Evolutionary conservation across 2,329 filamentous ascomycete genomes (phyloP), one percentile per base, ranked within the genome.

Genomic region (Blastomyces gilchristii): DNA sequence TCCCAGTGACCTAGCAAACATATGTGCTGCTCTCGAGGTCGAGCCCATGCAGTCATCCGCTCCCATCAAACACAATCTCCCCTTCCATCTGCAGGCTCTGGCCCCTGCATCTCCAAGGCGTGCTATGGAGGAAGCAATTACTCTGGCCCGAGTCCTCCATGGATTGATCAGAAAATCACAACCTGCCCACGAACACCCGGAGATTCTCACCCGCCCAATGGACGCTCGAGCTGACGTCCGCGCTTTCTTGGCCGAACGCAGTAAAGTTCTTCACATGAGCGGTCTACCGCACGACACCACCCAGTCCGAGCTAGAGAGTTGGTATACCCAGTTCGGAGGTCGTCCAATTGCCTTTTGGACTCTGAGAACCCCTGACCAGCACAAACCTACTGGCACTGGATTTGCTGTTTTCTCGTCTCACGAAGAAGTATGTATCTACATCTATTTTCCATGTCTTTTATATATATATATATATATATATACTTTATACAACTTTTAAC

Each of bases 311-410:
- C 84, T 99, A 31, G 94, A 99, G 80, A 97, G 92, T 79, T 99
- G 94, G 94, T 99, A 97, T 75, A 99, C 94, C 39, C 94, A 99
- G 77, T 99, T 96, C 74, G 94, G 94, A 67, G 94, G 94, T 59
- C 89, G 94, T 53, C 94, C 94, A 39, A 99, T 99, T 78, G 94
- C 94, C 25, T 99, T 99, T 79, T 99, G 94, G 94, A 99, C 94
- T 22, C 83, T 99, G 60, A 89, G 93, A 66, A 99, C 94, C 16
- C 94, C 94, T 2, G 94, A 99, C 77, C 94, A 97, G 79, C 94
- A 97, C 79, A 99, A 99, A 82, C 94, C 94, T n/a, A 99, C 94
- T 11, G 94, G 94, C 53, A 96, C 93, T 62, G 94, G 94, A 62
- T 99, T 99, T 77, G 94, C 94, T 59, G 93, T 99, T 63, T 99